Base-by-base conservation (phyloP, 805 yeast species). In the Torulaspora microellipsoides region DNA sequence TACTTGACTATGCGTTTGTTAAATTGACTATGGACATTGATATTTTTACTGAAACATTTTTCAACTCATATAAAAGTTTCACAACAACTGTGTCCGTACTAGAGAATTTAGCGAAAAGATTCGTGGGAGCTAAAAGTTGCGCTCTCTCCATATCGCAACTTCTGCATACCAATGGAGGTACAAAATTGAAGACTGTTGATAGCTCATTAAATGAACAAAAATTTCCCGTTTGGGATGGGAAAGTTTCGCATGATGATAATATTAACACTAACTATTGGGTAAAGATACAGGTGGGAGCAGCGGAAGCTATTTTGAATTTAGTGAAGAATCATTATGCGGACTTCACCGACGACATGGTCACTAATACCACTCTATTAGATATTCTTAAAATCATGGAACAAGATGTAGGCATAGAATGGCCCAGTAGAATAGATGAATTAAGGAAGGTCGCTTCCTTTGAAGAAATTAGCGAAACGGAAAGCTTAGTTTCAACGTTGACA, bases 251-350 rank as follows among this genome's bases (percentile, higher is more conserved):
- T 34, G 68, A 75, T 23, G 67, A 73, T 0, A 74, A 75, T 3
- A 70, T 83, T 28, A 84, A 83, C 53, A 80, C 83, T 73, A 74
- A 73, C 35, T 73, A 79, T 42, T 80, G 86, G 35, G 80, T 84
- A 9, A 86, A 82, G 56, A 85, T 90, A 34, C 93, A 89, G 58
- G 71, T 84, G 31, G 95, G 95, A 32, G 78, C 89, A 27, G 68
- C 89, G 46, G 95, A 86, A 58, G 86, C 88, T 0, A 67, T 88
- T 44, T 73, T 80, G 34, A 75, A 83, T 27, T 73, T 95, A 62
- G 78, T 87, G 15, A 73, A 78, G 36, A 81, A 83, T 52, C 86
- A 84, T 58, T 89, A 83, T 60, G 65, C 76, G 25, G 93, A 86
- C 58, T 86, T 90, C 56, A 73, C 82, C 3, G 84, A 81, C 58